Evolutionary conservation across 805 yeast genomes (phyloP), one percentile per base, ranked within the genome.

Genomic region (Pichia nakasei): DNA sequence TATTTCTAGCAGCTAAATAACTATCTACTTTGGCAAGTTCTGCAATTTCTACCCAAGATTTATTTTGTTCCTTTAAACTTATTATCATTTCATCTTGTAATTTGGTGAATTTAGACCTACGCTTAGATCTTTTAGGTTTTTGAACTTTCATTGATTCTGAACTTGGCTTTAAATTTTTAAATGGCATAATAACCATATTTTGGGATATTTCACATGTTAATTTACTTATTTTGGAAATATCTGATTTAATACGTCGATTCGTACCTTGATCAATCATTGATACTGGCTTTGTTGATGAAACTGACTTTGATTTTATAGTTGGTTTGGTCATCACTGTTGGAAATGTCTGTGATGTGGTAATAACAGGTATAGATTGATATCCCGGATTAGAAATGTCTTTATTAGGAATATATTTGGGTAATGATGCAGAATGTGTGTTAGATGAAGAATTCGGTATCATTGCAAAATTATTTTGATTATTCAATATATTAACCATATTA

Each of bases 1-100:
- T 64, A 56, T 83, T 83, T 45, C 91, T 64, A 0, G 89, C 91
- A 0, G 91, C 86, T 34, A 83, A 63, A 47, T 76, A 79, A 35
- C 80, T 73, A 9, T 80, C 84, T 24, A 82, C 82, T 4, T 73
- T 70, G 2, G 85, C 73, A 3, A 67, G 63, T 43, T 77, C 76
- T 0, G 89, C 87, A 38, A 83, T 83, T 48, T 82, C 86, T 5
- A 74, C 78, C 91, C 93, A 83, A 1, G 78, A 64, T 49, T 73
- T 75, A 26, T 89, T 87, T 39, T 71, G 69, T 44, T 67, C 69
- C 57, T 83, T 84, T 57, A 83, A 59, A 18, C 66, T 65, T 8
- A 83, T 71, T 32, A 83, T 83, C 62, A 78, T 50, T 3, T 71
- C 74, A 58, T 83, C 93, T 58, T 83, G 91, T 46, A 75, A 79